These are phyloP conservation scores for Citrus hindsii DNA, from an alignment of 345 rosid genomes.

Conservation along the genomic window DNA sequence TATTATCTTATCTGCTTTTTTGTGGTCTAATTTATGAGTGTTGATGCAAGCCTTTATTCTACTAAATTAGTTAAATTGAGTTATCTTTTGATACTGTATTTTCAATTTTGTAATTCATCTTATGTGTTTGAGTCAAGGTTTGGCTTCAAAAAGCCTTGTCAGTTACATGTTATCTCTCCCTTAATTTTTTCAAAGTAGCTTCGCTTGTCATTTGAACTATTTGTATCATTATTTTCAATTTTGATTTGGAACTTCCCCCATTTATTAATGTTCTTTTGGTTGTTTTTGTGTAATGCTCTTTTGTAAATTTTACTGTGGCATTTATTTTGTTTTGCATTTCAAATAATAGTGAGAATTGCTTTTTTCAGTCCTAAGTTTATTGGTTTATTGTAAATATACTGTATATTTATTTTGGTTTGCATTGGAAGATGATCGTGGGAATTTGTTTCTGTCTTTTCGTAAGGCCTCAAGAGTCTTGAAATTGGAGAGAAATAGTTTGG, in stretches of 20 bases:
- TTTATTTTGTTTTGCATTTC: neutral
- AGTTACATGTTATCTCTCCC: neutral
- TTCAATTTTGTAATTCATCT: neutral
- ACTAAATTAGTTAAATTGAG: neutral
- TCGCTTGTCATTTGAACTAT: neutral
- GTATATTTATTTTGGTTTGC: neutral
- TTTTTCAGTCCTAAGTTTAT: slow-evolving; percentile 32
- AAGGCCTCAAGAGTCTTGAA: slow-evolving; percentile 92
- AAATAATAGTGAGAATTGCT: neutral
- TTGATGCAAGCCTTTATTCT: neutral
- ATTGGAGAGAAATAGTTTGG: slow-evolving; percentile 87
- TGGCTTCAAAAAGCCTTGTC: neutral
- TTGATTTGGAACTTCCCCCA: neutral
- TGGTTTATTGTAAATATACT: slow-evolving; percentile 14
- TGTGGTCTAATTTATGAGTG: neutral
- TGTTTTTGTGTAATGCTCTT: neutral
- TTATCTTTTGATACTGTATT: neutral
- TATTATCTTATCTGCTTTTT: neutral
- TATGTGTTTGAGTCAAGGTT: neutral
- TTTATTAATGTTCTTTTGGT: neutral
- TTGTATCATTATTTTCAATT: neutral
- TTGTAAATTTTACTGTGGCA: neutral
- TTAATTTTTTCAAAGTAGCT: neutral
- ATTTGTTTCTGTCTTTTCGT: slow-evolving; percentile 10
- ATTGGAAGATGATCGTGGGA: neutral